phyloP scores from a whole-genome alignment of 2,329 filamentous ascomycete genomes.

The Dendrostoma leiphaemia region DNA sequence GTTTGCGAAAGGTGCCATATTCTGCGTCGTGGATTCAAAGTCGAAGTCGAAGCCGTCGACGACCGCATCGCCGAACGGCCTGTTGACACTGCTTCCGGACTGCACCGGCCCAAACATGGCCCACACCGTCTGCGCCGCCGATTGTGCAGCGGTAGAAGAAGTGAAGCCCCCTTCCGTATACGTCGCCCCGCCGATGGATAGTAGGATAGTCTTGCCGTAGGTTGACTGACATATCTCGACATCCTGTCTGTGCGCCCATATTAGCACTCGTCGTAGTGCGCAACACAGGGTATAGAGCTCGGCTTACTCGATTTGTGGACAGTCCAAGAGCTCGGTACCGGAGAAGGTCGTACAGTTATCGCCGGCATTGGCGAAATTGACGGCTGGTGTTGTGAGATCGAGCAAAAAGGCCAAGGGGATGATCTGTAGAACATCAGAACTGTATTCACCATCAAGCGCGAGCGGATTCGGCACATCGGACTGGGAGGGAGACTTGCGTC shows the following conservation, averaged over 20 bases:
- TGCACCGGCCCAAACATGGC: conserved; percentile 63
- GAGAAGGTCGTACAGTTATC: conserved; percentile 58
- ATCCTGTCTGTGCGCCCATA: too few species aligned
- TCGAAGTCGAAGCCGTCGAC: conserved; percentile 79
- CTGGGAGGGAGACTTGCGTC: conserved; percentile 43
- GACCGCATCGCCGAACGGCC: conserved; percentile 65
- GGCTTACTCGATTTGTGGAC: conserved; percentile 63
- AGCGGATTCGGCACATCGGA: too few species aligned
- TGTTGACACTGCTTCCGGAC: conserved; percentile 42
- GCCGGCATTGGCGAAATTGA: conserved; percentile 66
- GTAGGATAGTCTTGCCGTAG: conserved; percentile 66
- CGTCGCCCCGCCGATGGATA: conserved; percentile 70
- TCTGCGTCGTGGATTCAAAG: conserved; percentile 59
- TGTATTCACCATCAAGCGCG: too few species aligned
- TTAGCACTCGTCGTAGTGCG: too few species aligned
- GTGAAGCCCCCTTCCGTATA: conserved; percentile 68
- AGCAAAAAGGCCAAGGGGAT: conserved; percentile 65
- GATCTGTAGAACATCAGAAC: conserved; percentile 42
- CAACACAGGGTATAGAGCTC: background rate
- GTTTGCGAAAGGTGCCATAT: conserved; percentile 61
- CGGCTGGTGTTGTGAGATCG: conserved; percentile 49
- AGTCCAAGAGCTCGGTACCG: conserved; percentile 57
- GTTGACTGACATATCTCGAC: conserved; percentile 59
- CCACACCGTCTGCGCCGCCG: conserved; percentile 65
- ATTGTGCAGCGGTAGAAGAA: conserved; percentile 47